Conservation (phyloP, 2,329 filamentous ascomycete genomes). For the Penicillium nordicum region DNA sequence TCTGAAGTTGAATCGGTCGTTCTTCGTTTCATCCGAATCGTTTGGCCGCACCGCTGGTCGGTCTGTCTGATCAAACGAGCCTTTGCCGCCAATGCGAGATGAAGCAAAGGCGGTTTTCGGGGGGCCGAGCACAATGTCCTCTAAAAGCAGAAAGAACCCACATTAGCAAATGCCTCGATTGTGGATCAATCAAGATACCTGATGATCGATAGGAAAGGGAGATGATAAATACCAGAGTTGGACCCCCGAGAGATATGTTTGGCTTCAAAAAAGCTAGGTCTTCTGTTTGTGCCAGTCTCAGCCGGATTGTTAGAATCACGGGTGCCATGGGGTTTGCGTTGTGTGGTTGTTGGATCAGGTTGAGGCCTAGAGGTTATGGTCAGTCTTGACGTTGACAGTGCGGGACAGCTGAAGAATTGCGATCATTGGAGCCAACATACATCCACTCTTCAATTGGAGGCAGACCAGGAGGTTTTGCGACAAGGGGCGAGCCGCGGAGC, state of each 20-base stretch:
- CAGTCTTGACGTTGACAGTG: conserved; percentile 17
- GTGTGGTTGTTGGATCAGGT: conserved; percentile 39
- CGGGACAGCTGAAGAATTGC: conserved; percentile 8
- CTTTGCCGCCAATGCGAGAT: conserved; percentile 53
- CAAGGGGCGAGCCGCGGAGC: conserved; percentile 77
- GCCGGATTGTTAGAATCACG: conserved; percentile 36
- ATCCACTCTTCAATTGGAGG: conserved; percentile 93
- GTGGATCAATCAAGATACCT: neutral
- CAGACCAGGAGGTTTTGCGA: conserved; percentile 71
- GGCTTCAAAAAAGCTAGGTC: conserved; percentile 43
- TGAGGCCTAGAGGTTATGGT: conserved; percentile 35
- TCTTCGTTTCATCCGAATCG: conserved; percentile 53
- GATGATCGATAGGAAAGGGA: conserved; percentile 6
- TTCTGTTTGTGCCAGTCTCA: conserved; percentile 33
- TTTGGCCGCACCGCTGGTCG: conserved; percentile 47
- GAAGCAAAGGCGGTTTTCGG: conserved; percentile 81
- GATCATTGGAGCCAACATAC: conserved; percentile 50
- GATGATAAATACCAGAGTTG: conserved; percentile 43
- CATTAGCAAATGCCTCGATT: conserved; percentile 15
- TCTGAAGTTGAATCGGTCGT: conserved; percentile 62
- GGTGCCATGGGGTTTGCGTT: conserved; percentile 37
- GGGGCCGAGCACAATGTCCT: conserved; percentile 82
- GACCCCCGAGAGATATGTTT: conserved; percentile 49
- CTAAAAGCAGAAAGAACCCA: conserved; percentile 43
- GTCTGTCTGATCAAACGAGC: conserved; percentile 45